These are phyloP conservation scores for Fusarium pseudonygamai DNA, from an alignment of 2,329 filamentous ascomycete species.

Conservation along the genomic window DNA sequence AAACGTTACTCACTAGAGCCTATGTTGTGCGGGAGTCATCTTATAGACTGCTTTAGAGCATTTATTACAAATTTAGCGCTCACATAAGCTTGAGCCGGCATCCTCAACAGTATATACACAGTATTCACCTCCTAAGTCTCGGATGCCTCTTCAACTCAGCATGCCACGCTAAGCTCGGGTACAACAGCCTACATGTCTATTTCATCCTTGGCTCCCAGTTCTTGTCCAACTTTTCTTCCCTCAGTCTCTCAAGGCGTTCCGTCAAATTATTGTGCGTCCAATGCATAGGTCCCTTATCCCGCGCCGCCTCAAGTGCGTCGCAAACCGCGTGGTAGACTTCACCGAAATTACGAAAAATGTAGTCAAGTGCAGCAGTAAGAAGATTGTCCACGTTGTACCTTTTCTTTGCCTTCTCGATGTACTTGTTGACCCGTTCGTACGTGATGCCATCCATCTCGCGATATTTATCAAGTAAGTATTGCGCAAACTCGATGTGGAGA, in stretches of 20 bases:
- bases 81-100: background rate
- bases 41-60: background rate
- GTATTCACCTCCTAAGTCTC: background rate
- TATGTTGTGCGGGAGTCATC: background rate
- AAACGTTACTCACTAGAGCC: background rate
- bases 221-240: constrained; percentile 7
- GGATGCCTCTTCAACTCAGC: background rate
- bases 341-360: constrained; percentile 37
- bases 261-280: constrained; percentile 34
- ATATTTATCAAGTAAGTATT: constrained; percentile 40
- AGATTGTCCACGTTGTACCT: constrained; percentile 35
- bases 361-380: constrained; percentile 34
- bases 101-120: background rate
- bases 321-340: constrained; percentile 33
- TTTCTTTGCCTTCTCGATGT: constrained; percentile 30
- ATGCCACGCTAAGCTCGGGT: background rate
- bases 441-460: constrained; percentile 35
- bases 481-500: constrained; percentile 37
- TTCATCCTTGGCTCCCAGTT: constrained; percentile 10
- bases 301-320: constrained; percentile 32
- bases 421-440: constrained; percentile 35
- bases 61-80: background rate
- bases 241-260: constrained; percentile 34
- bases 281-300: constrained; percentile 24
- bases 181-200: background rate